These are phyloP conservation scores for Cladosporium austrohemisphaericum DNA, from an alignment of 2,329 filamentous ascomycete species.

Conservation along the genomic window DNA sequence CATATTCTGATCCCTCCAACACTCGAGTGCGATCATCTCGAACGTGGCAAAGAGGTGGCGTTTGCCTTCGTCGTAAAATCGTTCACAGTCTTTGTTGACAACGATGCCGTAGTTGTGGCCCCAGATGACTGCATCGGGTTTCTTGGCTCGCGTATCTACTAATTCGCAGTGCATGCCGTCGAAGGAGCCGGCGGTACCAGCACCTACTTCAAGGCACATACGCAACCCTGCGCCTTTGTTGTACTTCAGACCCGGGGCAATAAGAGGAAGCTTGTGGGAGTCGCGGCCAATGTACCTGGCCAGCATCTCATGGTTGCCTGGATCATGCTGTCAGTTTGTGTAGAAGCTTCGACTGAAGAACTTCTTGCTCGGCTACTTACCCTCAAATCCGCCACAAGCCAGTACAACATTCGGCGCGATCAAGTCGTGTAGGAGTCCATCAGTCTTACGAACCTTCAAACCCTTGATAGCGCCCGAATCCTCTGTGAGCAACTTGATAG, in stretches of 20 bases:
- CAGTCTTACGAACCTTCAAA: slow-evolving; percentile 37
- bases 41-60: slow-evolving; percentile 53
- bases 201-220: slow-evolving; percentile 42
- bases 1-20: slow-evolving; percentile 41
- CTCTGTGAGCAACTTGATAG: slow-evolving; percentile 33
- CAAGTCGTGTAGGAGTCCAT: slow-evolving; percentile 36
- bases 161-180: slow-evolving; percentile 44
- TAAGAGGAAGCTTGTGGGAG: slow-evolving; percentile 39
- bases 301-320: slow-evolving; percentile 40
- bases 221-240: slow-evolving; percentile 39
- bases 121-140: slow-evolving; percentile 41
- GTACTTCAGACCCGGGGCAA: slow-evolving; percentile 40
- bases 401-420: slow-evolving; percentile 36
- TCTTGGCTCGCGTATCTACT: slow-evolving; percentile 40
- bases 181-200: slow-evolving; percentile 39
- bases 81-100: slow-evolving; percentile 39
- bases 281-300: slow-evolving; percentile 39
- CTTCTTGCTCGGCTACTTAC: neutral
- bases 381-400: slow-evolving; percentile 41
- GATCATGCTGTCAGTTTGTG: neutral
- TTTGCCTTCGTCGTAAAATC: slow-evolving; percentile 98
- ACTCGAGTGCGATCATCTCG: slow-evolving; percentile 41
- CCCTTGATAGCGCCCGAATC: slow-evolving; percentile 36
- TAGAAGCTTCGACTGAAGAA: neutral
- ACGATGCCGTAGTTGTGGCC: slow-evolving; percentile 45